These are phyloP conservation scores for Monosporascus sp. DNA, from an alignment of 2,329 filamentous ascomycete species.

Conservation along the genomic window DNA sequence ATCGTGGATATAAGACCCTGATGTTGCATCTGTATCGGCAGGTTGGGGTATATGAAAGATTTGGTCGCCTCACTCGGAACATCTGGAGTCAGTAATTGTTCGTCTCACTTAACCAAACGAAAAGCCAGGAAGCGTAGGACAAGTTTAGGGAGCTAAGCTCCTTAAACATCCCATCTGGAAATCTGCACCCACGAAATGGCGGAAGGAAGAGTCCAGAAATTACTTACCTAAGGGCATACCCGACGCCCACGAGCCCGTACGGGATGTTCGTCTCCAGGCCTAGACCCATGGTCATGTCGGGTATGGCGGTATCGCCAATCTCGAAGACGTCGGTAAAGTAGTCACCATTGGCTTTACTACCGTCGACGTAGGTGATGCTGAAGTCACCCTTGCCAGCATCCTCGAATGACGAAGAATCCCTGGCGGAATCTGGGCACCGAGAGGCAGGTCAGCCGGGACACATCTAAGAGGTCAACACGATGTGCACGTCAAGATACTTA, in stretches of 20 bases:
- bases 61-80: constrained; percentile 27
- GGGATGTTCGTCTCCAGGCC: constrained; percentile 48
- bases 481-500: constrained; percentile 25
- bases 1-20: constrained; percentile 59
- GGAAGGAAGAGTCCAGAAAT: too few species aligned
- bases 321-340: constrained; percentile 54
- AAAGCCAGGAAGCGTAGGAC: too few species aligned
- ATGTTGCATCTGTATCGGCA: constrained; percentile 60
- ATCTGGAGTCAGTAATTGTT: constrained; percentile 24
- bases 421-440: constrained; percentile 35
- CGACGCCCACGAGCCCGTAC: constrained; percentile 56
- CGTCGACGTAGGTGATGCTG: constrained; percentile 57
- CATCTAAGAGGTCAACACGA: not conserved
- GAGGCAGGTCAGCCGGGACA: constrained; percentile 9
- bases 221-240: constrained; percentile 44
- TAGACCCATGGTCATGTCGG: constrained; percentile 55
- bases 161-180: too few species aligned
- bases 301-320: constrained; percentile 47
- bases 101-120: too few species aligned
- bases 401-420: constrained; percentile 41
- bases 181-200: too few species aligned
- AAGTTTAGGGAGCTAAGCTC: too few species aligned
- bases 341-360: constrained; percentile 50
- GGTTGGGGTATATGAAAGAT: constrained; percentile 43
- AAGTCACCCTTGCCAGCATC: constrained; percentile 41